Percentiles rank a stretch among this genome's conserved stretches.
phyloP scores from a whole-genome alignment of 73 alveolate genomes.

The Halteria grandinella region DNA sequence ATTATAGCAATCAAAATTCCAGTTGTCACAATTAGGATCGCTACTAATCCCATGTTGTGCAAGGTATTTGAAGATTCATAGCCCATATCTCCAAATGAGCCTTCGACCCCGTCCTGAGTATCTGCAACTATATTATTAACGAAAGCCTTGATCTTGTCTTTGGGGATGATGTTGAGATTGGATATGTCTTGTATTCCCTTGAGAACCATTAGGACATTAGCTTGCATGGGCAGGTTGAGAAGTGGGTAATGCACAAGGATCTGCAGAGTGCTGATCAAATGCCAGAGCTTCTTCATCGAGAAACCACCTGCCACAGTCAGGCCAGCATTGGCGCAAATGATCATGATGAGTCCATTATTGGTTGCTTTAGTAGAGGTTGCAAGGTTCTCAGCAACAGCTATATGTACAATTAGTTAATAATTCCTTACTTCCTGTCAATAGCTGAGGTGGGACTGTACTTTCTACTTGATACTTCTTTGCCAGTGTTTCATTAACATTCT shows the following conservation, averaged over 20 bases:
- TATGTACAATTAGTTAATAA: too few species aligned
- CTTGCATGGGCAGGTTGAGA: neutral
- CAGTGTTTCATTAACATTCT: too few species aligned
- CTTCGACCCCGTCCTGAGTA: neutral
- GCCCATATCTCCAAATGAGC: constrained; percentile 16
- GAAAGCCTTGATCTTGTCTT: neutral
- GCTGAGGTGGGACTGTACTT: too few species aligned
- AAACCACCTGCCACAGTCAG: neutral
- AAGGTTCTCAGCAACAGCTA: too few species aligned
- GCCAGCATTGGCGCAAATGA: neutral
- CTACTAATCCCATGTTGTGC: neutral
- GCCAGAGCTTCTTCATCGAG: constrained; percentile 24
- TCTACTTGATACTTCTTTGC: too few species aligned
- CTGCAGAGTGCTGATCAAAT: neutral
- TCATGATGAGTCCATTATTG: too few species aligned
- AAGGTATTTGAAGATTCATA: constrained; percentile 26
- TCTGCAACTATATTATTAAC: neutral
- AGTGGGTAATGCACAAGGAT: constrained; percentile 11
- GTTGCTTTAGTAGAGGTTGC: too few species aligned
- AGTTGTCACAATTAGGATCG: neutral
- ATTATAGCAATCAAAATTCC: neutral
- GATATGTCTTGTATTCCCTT: neutral
- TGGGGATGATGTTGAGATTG: constrained; percentile 5
- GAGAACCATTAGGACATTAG: neutral
- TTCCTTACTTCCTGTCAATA: too few species aligned